Base-by-base conservation (phyloP, 2,329 filamentous ascomycete genomes). In the Nemania serpens region DNA sequence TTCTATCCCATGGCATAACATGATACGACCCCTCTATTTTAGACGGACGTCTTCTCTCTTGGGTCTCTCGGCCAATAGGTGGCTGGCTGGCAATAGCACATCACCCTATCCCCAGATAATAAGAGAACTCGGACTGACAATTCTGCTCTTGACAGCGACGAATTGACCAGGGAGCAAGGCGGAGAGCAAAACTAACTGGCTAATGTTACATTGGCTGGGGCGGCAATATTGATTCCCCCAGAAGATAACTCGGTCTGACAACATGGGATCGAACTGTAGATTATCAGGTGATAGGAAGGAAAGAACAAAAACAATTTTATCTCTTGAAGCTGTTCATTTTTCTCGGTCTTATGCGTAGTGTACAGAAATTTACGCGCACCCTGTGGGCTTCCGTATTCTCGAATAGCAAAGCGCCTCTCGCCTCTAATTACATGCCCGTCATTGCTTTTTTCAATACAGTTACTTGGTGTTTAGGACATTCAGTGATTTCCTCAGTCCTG, bases 121-220 rank as follows among this genome's bases (percentile, higher is more conserved):
- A 18, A 42, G 34, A 4, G 43, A 18, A 45, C 17, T n/a, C 17
- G 11, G 2, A 53, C 57, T 66, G 56, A 66, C 48, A n/a, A 10
- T 13, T 59, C 61, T 53, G 15, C 48, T 15, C 22, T 34, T 15
- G 61, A 63, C 71, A 95, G 91, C 74, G 88, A 95, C 71, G 88
- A 92, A 67, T 82, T 95, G 72, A 91, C 90, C 77, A 88, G 85
- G 78, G 81, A 86, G 51, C 85, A 89, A 78, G 86, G 86, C 66
- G 88, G 88, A 75, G 88, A 91, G 80, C 75, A 84, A 67, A 85
- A 86, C 77, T 86, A 84, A 49, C 25, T 29, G 25, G 25, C 25
- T 29, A 29, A 29, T 29, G 25, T 29, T 29, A 3, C 25, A 7
- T 29, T 29, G 25, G 25, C 25, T 29, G 4, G 25, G 25, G 25